Percentiles rank a stretch among this genome's conserved stretches.
phyloP scores from a whole-genome alignment of 1,284 basidiomycete genomes.

The Phaffia rhodozyma region DNA sequence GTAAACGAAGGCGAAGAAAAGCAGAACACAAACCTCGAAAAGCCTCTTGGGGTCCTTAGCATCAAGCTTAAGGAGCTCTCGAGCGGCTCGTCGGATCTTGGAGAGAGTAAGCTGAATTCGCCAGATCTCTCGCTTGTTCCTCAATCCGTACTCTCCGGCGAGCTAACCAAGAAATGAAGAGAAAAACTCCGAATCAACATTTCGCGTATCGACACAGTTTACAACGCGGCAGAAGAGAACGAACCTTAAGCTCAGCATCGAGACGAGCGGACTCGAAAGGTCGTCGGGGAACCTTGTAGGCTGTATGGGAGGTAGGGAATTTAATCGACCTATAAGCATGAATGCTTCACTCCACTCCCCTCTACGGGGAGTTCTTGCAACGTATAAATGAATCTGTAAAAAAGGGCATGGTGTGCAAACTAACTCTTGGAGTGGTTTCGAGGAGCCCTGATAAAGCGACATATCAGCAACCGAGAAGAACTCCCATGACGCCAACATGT shows the following conservation, averaged over 20 bases:
- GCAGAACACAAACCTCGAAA: conserved; percentile 53
- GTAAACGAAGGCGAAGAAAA: neutral
- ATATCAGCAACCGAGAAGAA: neutral
- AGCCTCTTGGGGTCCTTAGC: conserved; percentile 99
- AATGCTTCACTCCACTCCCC: conserved; percentile 46
- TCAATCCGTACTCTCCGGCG: conserved; percentile 98
- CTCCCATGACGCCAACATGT: neutral
- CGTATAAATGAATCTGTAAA: neutral
- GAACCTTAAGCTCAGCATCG: conserved; percentile 95
- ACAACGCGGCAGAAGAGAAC: conserved; percentile 20
- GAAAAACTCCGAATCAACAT: neutral
- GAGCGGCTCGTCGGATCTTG: conserved; percentile 99
- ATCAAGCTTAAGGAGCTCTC: conserved; percentile 99
- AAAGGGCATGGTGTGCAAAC: neutral
- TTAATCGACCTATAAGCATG: conserved; percentile 25
- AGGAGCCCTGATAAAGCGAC: conserved; percentile 25
- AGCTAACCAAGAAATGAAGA: conserved; percentile 44
- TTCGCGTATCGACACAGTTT: neutral
- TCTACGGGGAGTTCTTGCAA: neutral
- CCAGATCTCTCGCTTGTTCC: conserved; percentile 99
- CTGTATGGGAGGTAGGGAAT: conserved; percentile 33
- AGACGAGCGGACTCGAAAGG: conserved; percentile 96
- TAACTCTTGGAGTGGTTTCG: conserved; percentile 19
- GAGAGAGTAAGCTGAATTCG: conserved; percentile 95
- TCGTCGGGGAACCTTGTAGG: conserved; percentile 96